Evolutionary conservation across 129 eudicot species (phyloP).

Genomic region (Saposhnikovia divaricata): DNA sequence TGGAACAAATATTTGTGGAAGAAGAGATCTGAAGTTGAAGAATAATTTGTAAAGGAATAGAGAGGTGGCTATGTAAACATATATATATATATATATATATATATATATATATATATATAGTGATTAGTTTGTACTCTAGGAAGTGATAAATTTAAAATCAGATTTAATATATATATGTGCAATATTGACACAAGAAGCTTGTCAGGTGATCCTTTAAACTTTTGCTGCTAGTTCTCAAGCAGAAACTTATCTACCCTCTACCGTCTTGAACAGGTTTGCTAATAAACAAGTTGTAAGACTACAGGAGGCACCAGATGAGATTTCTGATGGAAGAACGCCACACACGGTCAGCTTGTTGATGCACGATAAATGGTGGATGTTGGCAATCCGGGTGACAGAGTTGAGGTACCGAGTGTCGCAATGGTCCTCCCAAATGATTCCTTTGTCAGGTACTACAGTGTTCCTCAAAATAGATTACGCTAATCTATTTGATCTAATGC

Average conservation of each 20-base stretch:
- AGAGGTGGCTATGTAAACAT: too few species aligned
- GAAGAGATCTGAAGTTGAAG: too few species aligned
- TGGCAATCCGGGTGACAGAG: conserved; percentile 97
- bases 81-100: too few species aligned
- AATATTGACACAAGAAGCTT: too few species aligned
- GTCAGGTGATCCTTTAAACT: background rate
- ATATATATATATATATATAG: too few species aligned
- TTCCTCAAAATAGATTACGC: background rate
- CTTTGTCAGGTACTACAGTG: conserved; percentile 76
- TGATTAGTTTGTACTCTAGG: too few species aligned
- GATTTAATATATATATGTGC: too few species aligned
- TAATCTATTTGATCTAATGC: background rate
- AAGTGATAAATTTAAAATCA: too few species aligned
- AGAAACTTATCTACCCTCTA: background rate
- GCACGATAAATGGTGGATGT: conserved; percentile 97
- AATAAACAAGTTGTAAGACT: conserved; percentile 94
- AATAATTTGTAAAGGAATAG: too few species aligned
- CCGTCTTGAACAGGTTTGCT: conserved; percentile 47
- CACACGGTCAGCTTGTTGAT: conserved; percentile 94
- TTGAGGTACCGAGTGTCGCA: conserved; percentile 75
- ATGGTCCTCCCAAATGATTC: conserved; percentile 76
- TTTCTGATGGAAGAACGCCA: conserved; percentile 98
- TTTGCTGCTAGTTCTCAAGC: background rate
- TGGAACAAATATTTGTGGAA: too few species aligned
- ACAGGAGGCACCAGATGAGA: conserved; percentile 95